A percentile compares a stretch with the other conserved stretches of the same genome.
These are phyloP conservation scores for Plasmodium gonderi DNA, from an alignment of 169 alveolate species.

Conservation along the genomic window DNA sequence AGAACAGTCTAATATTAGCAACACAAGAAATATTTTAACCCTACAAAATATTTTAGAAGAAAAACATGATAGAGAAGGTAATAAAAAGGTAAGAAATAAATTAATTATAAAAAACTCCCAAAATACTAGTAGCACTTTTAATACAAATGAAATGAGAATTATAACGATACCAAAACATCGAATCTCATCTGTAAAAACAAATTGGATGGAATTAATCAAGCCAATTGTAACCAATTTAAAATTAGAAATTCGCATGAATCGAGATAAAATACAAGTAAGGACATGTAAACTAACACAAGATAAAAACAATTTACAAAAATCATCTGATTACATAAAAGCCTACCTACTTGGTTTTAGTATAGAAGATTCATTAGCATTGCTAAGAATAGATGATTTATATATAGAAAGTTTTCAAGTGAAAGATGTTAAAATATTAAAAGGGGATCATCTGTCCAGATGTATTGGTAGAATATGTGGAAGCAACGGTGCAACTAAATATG, in stretches of 20 bases:
- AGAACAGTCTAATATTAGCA: not conserved
- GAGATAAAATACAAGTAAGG: conserved; percentile 65
- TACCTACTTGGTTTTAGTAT: conserved; percentile 98
- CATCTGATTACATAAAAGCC: conserved; percentile 96
- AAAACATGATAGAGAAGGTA: conserved; percentile 13
- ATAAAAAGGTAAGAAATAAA: conserved; percentile 44
- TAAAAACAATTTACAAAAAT: conserved; percentile 90
- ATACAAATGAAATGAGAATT: conserved; percentile 77
- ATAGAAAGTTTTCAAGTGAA: conserved; percentile 97
- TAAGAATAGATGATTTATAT: conserved; percentile 97
- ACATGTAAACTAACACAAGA: conserved; percentile 61
- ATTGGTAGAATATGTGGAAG: conserved; percentile 99
- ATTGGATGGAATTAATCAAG: conserved; percentile 63
- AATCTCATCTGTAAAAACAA: conserved; percentile 75
- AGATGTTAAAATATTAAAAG: conserved; percentile 97
- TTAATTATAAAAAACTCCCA: conserved; percentile 23
- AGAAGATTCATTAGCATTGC: conserved; percentile 98
- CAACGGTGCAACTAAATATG: conserved; percentile 99
- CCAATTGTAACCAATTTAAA: conserved; percentile 71
- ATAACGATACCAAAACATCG: conserved; percentile 81
- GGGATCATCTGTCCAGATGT: conserved; percentile 98
- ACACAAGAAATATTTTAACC: conserved; percentile 41
- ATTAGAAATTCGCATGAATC: conserved; percentile 75
- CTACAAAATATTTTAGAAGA: conserved; percentile 30
- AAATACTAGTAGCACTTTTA: conserved; percentile 1